These are phyloP conservation scores for Scenedesmus sp. DNA, from an alignment of 163 green algal genomes.

Conservation along the genomic window DNA sequence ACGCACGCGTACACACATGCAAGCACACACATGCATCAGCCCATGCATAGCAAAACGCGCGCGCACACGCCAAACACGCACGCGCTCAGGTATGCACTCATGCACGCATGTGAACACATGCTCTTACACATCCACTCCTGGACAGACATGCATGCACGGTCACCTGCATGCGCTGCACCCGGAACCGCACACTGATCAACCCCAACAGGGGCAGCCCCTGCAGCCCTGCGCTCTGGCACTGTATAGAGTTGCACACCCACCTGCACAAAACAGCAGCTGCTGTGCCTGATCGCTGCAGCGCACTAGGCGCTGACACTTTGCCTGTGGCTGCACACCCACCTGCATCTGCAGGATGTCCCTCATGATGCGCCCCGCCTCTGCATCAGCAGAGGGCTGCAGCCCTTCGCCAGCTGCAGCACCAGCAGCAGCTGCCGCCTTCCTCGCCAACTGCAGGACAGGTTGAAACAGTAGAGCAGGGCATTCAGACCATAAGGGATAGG, in stretches of 20 bases:
- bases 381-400: conserved; percentile 45
- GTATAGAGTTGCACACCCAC: background rate
- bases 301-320: background rate
- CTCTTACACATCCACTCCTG: no score
- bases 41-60: no score
- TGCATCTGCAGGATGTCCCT: conserved; percentile 37
- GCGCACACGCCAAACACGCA: no score
- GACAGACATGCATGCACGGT: background rate
- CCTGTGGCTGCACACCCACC: background rate
- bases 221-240: background rate
- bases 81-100: no score
- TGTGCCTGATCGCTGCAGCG: background rate
- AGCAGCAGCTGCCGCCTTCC: conserved; percentile 41
- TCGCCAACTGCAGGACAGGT: conserved; percentile 2
- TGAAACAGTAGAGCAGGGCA: background rate
- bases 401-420: conserved; percentile 17
- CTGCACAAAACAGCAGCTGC: background rate
- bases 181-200: background rate
- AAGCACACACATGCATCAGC: background rate
- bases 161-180: background rate
- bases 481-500: background rate
- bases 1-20: background rate
- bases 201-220: background rate
- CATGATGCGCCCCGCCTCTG: conserved; percentile 47
- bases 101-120: no score